Evolutionary conservation across 257 asterid genomes (phyloP), one percentile per base, ranked within the genome.

Genomic region (Nicotiana sylvestris): DNA sequence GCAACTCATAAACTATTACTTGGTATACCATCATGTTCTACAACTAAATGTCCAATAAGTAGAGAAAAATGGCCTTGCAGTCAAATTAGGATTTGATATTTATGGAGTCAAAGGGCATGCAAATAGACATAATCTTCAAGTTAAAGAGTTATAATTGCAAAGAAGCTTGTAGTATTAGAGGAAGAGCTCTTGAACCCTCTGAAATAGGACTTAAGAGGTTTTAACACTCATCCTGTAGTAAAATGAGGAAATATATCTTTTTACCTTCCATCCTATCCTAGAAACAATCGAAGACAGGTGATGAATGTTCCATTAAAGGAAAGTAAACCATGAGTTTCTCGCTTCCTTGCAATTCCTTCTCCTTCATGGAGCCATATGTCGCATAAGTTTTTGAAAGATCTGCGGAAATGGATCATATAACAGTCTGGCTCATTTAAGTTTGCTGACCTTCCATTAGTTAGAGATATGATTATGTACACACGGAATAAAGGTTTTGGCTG

Each of bases 31-130:
- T 74, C 39, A 74, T 0, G 2, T n/a, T 25, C 43, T 49, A 49
- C 80, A 74, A 6, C 80, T 27, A 74, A 74, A 27, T 0, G 37
- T 74, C 4, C 25, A 74, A 29, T 29, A 29, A 49, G 78, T 70
- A 43, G 35, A 12, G 37, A 70, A 18, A 70, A 43, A 13, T 70
- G 60, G 17, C 60, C 21, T 21, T 72, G 37, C 60, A 72, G 15
- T 72, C 78, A 43, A 70, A 70, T 43, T 43, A 43, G 78, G 78
- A 70, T 70, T 62, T 74, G 39, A 43, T 72, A 46, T 6, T 17
- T 6, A 72, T 46, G 61, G 49, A 46, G 61, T 74, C 43, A 15
- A 7, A 74, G 25, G 62, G 25, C 4, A 5, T 27, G 2, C 27
- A 2, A 0, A 49, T 46, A 49, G 39, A 13, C 25, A 49, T 43